Conservation (phyloP, 139 green algal species). For the Picocystis salinarum region DNA sequence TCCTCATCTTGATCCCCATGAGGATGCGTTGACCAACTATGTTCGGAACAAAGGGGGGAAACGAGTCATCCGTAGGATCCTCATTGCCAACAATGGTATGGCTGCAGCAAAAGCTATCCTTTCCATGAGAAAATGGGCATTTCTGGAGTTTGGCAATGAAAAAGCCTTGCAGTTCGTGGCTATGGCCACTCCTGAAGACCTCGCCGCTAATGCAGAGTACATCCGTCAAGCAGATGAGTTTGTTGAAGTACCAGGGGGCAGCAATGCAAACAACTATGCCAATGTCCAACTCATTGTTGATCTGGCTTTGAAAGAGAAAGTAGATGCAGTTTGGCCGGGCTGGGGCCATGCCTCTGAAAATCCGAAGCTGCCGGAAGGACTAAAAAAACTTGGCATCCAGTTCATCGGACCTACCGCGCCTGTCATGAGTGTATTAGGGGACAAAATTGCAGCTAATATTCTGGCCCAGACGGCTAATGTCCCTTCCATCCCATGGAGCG, state of each 20-base stretch:
- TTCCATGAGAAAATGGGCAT: conserved; percentile 7
- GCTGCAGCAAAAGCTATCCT: conserved; percentile 14
- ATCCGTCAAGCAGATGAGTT: conserved; percentile 15
- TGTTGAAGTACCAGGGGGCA: conserved; percentile 10
- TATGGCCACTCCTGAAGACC: conserved; percentile 18
- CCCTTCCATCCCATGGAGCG: conserved; percentile 12
- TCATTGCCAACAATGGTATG: conserved; percentile 17
- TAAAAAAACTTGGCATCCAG: conserved; percentile 11
- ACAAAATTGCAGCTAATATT: conserved; percentile 25
- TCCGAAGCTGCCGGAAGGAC: conserved; percentile 8
- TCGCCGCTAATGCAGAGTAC: conserved; percentile 14
- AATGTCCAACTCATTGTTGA: conserved; percentile 18
- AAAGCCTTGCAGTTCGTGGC: conserved; percentile 9
- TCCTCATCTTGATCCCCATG: no score
- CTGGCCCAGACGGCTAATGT: conserved; percentile 14
- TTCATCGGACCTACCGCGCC: conserved; percentile 19
- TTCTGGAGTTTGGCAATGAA: conserved; percentile 8
- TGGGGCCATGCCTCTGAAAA: conserved; percentile 18
- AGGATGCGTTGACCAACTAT: no score
- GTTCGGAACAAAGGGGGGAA: conserved; percentile 6
- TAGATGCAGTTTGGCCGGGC: conserved; percentile 18
- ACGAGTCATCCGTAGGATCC: conserved; percentile 10
- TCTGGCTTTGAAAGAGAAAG: conserved; percentile 3
- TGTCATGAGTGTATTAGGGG: conserved; percentile 24
- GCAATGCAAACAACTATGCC: conserved; percentile 17